These are phyloP conservation scores for Fusarium sororula DNA, from an alignment of 2,329 filamentous ascomycete genomes.

Conservation along the genomic window DNA sequence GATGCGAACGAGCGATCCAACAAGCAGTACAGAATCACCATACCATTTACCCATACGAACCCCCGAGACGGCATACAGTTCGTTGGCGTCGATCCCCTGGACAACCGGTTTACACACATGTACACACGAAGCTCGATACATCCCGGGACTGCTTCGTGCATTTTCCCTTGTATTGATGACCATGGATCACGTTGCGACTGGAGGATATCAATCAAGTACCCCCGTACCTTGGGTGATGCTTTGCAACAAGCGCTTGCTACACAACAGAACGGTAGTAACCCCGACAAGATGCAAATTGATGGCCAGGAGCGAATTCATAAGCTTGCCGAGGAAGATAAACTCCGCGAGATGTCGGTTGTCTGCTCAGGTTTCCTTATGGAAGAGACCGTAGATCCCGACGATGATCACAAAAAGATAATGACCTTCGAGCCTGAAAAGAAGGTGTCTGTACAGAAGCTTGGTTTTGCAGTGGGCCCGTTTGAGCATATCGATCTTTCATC, in stretches of 20 bases:
- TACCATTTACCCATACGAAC: conserved; percentile 80
- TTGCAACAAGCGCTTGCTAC: conserved; percentile 60
- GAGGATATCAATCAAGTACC: conserved; percentile 87
- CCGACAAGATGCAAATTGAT: conserved; percentile 52
- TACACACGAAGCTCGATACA: conserved; percentile 86
- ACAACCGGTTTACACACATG: conserved; percentile 86
- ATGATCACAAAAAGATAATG: conserved; percentile 86
- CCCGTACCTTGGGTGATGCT: conserved; percentile 85
- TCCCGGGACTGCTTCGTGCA: conserved; percentile 80
- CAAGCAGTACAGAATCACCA: conserved; percentile 61
- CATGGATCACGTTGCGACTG: conserved; percentile 82
- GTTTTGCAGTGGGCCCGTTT: conserved; percentile 94
- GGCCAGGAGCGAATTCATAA: conserved; percentile 53
- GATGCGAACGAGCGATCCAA: conserved; percentile 51
- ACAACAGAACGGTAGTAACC: conserved; percentile 49
- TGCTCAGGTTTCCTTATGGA: conserved; percentile 91
- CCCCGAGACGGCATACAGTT: conserved; percentile 92
- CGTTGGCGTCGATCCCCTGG: conserved; percentile 82
- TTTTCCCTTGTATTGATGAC: conserved; percentile 95
- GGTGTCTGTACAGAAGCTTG: conserved; percentile 87
- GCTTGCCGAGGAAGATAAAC: conserved; percentile 80
- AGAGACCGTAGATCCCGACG: conserved; percentile 78
- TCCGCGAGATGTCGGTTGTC: conserved; percentile 87
- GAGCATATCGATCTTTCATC: conserved; percentile 88
- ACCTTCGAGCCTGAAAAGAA: conserved; percentile 81